phyloP scores from a whole-genome alignment of 208 protist species.

The Sergeia podlipaevii region DNA sequence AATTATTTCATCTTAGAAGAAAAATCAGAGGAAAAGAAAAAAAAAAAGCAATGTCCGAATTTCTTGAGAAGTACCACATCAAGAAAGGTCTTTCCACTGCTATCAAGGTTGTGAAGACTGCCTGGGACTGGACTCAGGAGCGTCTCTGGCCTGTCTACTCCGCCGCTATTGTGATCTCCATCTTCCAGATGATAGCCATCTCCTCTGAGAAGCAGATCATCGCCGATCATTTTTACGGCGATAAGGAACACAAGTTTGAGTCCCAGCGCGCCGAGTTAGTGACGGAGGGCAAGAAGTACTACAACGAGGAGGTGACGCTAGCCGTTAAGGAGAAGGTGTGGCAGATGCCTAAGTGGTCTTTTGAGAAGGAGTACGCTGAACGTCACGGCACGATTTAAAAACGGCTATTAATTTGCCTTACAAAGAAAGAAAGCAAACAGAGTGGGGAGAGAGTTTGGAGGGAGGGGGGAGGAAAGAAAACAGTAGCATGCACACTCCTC shows the following conservation, averaged over 20 bases:
- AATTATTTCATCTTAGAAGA: constrained; percentile 4
- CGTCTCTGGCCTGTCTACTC: constrained; percentile 83
- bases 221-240: constrained; percentile 79
- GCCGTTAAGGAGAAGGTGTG: constrained; percentile 85
- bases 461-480: neutral
- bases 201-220: constrained; percentile 85
- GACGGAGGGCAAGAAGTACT: constrained; percentile 54
- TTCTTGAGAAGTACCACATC: constrained; percentile 40
- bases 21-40: constrained; percentile 3
- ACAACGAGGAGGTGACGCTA: constrained; percentile 77
- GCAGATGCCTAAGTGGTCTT: constrained; percentile 49
- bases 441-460: neutral
- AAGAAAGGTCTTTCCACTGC: constrained; percentile 21
- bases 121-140: constrained; percentile 47
- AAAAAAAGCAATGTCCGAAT: constrained; percentile 26
- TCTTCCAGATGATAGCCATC: constrained; percentile 68
- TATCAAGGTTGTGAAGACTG: constrained; percentile 20
- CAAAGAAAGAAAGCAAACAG: constrained; percentile 1
- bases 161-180: constrained; percentile 60
- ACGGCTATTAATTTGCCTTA: neutral
- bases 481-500: no score
- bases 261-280: constrained; percentile 36
- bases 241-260: constrained; percentile 18
- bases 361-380: constrained; percentile 61
- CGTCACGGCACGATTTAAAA: constrained; percentile 22